Percentiles rank a stretch among this genome's conserved stretches.
phyloP scores from a whole-genome alignment of 352 stramenopile genomes.

The Pythium phragmitis region DNA sequence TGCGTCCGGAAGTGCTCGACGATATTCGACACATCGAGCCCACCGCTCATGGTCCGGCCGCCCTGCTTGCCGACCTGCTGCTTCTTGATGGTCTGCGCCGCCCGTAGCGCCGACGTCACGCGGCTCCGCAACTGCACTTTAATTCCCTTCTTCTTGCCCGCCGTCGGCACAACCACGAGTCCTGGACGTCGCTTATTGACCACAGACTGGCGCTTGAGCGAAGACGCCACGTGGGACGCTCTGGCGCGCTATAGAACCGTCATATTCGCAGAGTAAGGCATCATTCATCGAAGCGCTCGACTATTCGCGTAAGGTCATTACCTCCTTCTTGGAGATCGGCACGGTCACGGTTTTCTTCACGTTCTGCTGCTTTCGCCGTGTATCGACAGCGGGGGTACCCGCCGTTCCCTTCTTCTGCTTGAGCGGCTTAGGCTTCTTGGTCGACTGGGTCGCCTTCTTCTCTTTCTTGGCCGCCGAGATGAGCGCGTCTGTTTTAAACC shows the following conservation, averaged over 20 bases:
- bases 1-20: conserved; percentile 74
- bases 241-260: conserved; percentile 34
- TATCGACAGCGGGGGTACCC: conserved; percentile 20
- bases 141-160: conserved; percentile 8
- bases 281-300: too few relatives aligned
- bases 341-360: conserved; percentile 78
- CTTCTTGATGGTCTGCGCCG: conserved; percentile 26
- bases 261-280: not conserved
- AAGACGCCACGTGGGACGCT: conserved; percentile 36
- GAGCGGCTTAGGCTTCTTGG: conserved; percentile 20
- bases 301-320: conserved; percentile 13
- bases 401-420: conserved; percentile 29
- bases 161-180: conserved; percentile 40
- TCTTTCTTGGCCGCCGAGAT: conserved; percentile 21
- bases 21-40: conserved; percentile 77
- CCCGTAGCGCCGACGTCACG: conserved; percentile 42
- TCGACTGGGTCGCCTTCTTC: conserved; percentile 8
- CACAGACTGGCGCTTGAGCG: conserved; percentile 60
- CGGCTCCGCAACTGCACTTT: conserved; percentile 42
- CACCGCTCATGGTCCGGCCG: conserved; percentile 14
- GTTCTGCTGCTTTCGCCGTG: conserved; percentile 52
- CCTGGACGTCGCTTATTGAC: conserved; percentile 72
- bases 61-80: conserved; percentile 26
- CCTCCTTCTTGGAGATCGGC: conserved; percentile 56
- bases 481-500: conserved; percentile 15